phyloP scores from a whole-genome alignment of 108 stramenopile genomes.

The Nitzschia sp. region DNA sequence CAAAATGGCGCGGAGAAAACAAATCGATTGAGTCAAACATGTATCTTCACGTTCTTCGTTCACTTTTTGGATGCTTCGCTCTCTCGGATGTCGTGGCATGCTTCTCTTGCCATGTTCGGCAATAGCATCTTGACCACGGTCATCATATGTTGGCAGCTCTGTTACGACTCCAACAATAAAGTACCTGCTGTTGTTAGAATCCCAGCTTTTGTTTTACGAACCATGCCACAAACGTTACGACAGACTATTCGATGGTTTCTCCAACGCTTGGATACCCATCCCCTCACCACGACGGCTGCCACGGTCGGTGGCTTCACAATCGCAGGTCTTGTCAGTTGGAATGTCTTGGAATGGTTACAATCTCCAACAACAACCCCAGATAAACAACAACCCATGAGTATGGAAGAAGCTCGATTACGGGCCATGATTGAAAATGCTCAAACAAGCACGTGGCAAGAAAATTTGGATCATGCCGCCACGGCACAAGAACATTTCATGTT shows the following conservation, averaged over 20 bases:
- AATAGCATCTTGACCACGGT: too few relatives aligned
- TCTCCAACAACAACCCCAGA: background rate
- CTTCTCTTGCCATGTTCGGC: too few relatives aligned
- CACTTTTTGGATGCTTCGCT: too few relatives aligned
- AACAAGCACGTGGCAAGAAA: constrained; percentile 52
- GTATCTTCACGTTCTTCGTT: too few relatives aligned
- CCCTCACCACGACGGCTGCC: constrained; percentile 7
- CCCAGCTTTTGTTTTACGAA: too few relatives aligned
- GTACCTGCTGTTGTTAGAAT: too few relatives aligned
- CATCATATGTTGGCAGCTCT: too few relatives aligned
- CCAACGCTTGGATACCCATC: constrained; percentile 16
- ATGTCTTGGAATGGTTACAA: constrained; percentile 16
- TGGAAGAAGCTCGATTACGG: constrained; percentile 45
- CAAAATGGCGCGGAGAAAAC: too few relatives aligned
- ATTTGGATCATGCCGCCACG: constrained; percentile 45
- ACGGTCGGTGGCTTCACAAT: constrained; percentile 14
- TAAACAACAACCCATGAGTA: constrained; percentile 20
- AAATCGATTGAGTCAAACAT: too few relatives aligned
- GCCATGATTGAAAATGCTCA: constrained; percentile 69
- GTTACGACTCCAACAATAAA: too few relatives aligned
- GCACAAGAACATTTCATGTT: constrained; percentile 64
- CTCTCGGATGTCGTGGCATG: too few relatives aligned
- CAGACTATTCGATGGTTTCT: constrained; percentile 12
- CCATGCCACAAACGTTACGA: background rate
- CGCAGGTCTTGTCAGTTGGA: constrained; percentile 15